phyloP scores from a whole-genome alignment of 495 filamentous ascomycete genomes.

The Saxophila tyrrhenica region DNA sequence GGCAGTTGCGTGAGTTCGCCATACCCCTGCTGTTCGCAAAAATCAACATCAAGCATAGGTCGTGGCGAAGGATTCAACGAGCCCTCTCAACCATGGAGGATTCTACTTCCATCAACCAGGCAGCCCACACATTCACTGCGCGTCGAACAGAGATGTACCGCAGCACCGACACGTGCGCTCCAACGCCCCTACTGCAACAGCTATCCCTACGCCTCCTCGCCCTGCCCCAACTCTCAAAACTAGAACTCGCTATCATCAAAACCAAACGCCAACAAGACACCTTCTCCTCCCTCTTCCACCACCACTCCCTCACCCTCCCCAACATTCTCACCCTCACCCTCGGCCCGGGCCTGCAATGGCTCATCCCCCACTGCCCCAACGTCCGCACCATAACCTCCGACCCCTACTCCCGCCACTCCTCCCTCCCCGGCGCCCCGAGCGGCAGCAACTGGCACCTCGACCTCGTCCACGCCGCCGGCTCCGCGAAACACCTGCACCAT shows the following conservation, averaged over 20 bases:
- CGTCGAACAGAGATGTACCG: not conserved
- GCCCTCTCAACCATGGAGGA: not conserved
- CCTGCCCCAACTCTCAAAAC: not conserved
- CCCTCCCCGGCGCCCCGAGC: not conserved
- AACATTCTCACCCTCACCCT: not conserved
- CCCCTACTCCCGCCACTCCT: not conserved
- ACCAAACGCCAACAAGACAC: not conserved
- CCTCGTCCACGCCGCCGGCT: not conserved
- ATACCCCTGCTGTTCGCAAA: not conserved
- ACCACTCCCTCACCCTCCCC: not conserved
- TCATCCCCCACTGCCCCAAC: not conserved
- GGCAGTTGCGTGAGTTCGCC: not conserved
- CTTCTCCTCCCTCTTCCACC: not conserved
- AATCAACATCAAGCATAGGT: not conserved
- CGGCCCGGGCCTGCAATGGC: not conserved
- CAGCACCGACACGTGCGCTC: not conserved
- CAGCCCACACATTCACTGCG: not conserved
- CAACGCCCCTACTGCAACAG: not conserved
- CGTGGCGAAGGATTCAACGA: not conserved
- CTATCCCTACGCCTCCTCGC: not conserved
- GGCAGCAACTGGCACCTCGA: not conserved
- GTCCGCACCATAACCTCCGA: not conserved
- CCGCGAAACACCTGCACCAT: not conserved
- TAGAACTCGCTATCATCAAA: not conserved
- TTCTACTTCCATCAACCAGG: not conserved